Percentiles rank a stretch among this genome's conserved stretches.
phyloP scores from a whole-genome alignment of 139 green algal genomes.

The Ostreobium quekettii region DNA sequence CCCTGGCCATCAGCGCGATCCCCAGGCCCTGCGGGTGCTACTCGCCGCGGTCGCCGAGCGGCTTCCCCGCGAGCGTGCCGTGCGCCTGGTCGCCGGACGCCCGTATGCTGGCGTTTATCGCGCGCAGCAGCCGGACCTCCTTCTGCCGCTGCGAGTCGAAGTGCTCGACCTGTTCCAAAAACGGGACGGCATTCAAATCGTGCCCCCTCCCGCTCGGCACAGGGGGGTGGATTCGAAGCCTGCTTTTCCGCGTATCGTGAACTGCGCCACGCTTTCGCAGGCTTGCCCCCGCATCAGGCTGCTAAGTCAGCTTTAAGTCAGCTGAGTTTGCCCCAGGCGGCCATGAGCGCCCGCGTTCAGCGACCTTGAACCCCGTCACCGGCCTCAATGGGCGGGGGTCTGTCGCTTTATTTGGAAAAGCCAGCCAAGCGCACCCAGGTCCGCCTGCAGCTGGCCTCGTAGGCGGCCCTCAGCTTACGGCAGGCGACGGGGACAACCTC shows the following conservation, averaged over 20 bases:
- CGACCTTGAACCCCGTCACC: neutral
- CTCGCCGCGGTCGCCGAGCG: too few relatives aligned
- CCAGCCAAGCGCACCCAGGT: conserved; percentile 10
- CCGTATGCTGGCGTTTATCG: too few relatives aligned
- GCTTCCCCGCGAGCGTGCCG: too few relatives aligned
- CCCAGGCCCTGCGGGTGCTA: too few relatives aligned
- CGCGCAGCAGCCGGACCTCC: neutral
- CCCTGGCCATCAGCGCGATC: too few relatives aligned
- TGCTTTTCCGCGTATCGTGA: too few relatives aligned
- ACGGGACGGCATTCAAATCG: neutral
- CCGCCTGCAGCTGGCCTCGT: conserved; percentile 9
- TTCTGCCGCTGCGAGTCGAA: conserved; percentile 10
- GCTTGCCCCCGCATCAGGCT: neutral
- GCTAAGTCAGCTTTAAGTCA: neutral
- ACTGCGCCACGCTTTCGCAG: neutral
- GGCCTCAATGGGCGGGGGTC: too few relatives aligned
- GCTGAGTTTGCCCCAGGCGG: neutral
- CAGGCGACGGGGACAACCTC: neutral
- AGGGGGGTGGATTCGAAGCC: too few relatives aligned
- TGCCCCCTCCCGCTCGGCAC: neutral
- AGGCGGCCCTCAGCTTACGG: conserved; percentile 9
- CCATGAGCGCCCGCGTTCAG: neutral
- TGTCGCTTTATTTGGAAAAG: neutral
- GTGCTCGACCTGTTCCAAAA: conserved; percentile 13
- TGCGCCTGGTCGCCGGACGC: too few relatives aligned